Evolutionary conservation across 2,329 filamentous ascomycete genomes (phyloP).

Genomic region (Talaromyces albobiverticillius): DNA sequence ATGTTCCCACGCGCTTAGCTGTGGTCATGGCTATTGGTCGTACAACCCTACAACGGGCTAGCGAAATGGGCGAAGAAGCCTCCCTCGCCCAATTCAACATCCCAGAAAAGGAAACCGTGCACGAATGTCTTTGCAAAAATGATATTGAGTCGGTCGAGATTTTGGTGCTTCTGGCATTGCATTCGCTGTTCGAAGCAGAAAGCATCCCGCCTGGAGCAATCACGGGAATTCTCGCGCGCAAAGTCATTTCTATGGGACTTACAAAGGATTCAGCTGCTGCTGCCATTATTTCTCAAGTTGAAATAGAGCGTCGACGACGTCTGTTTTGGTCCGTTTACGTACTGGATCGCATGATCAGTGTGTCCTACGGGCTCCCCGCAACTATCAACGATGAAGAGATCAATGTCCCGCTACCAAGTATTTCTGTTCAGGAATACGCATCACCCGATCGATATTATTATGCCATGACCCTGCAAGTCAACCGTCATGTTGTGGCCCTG

Average conservation of each 20-base stretch:
- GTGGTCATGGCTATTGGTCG: conserved; percentile 49
- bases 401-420: conserved; percentile 42
- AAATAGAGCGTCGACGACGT: conserved; percentile 34
- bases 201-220: conserved; percentile 43
- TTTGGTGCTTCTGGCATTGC: conserved; percentile 42
- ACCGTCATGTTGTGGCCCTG: conserved; percentile 45
- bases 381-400: conserved; percentile 40
- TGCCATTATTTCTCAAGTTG: conserved; percentile 16
- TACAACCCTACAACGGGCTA: conserved; percentile 44
- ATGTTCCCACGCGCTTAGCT: conserved; percentile 37
- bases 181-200: conserved; percentile 44
- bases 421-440: conserved; percentile 48
- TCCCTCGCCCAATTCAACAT: neutral
- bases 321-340: conserved; percentile 48
- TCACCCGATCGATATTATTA: conserved; percentile 37
- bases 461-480: conserved; percentile 44
- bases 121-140: conserved; percentile 38
- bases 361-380: conserved; percentile 40
- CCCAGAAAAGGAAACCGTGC: conserved; percentile 33
- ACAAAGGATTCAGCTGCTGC: neutral
- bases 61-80: conserved; percentile 37
- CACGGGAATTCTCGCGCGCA: conserved; percentile 25
- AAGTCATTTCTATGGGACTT: conserved; percentile 10
- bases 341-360: conserved; percentile 46
- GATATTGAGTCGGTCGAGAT: conserved; percentile 41